Evolutionary conservation across 768 basidiomycete species (phyloP).

Genomic region (Leccinum rimulosum): DNA sequence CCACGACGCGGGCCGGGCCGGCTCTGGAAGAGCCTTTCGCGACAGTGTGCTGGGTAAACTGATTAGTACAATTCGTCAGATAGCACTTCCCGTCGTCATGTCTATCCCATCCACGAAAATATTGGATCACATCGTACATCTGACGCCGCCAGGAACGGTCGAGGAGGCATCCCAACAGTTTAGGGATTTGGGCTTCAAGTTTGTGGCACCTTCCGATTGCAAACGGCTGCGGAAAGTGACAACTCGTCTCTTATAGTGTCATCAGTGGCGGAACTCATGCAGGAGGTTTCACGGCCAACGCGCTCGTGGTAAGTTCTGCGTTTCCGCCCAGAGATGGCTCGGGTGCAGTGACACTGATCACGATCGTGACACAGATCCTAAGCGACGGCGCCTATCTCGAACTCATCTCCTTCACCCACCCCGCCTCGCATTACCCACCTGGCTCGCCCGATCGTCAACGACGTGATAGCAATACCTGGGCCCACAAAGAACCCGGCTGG

Average conservation of each 20-base stretch:
- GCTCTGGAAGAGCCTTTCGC: neutral
- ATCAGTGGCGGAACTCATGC: conserved; percentile 64
- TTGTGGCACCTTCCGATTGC: conserved; percentile 12
- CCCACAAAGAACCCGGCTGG: conserved; percentile 55
- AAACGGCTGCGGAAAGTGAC: neutral
- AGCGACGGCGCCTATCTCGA: conserved; percentile 63
- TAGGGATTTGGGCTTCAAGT: conserved; percentile 66
- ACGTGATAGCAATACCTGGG: conserved; percentile 55
- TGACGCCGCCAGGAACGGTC: conserved; percentile 64
- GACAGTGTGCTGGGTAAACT: neutral
- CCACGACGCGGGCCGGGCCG: neutral
- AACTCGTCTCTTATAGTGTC: conserved; percentile 42
- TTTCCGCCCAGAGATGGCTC: neutral
- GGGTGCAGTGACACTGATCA: neutral
- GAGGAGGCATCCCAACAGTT: conserved; percentile 50
- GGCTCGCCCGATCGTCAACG: conserved; percentile 42
- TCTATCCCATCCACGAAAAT: conserved; percentile 37
- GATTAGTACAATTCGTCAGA: neutral
- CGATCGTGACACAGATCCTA: conserved; percentile 15
- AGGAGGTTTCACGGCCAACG: conserved; percentile 61
- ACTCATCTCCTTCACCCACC: conserved; percentile 63
- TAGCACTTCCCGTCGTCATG: conserved; percentile 14
- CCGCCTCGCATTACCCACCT: conserved; percentile 51
- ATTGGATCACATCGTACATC: conserved; percentile 69
- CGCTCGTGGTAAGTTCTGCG: conserved; percentile 48